A percentile compares a stretch with the other conserved stretches of the same genome.
These are phyloP conservation scores for Elaphomyces granulatus DNA, from an alignment of 495 filamentous ascomycete genomes.

Conservation along the genomic window DNA sequence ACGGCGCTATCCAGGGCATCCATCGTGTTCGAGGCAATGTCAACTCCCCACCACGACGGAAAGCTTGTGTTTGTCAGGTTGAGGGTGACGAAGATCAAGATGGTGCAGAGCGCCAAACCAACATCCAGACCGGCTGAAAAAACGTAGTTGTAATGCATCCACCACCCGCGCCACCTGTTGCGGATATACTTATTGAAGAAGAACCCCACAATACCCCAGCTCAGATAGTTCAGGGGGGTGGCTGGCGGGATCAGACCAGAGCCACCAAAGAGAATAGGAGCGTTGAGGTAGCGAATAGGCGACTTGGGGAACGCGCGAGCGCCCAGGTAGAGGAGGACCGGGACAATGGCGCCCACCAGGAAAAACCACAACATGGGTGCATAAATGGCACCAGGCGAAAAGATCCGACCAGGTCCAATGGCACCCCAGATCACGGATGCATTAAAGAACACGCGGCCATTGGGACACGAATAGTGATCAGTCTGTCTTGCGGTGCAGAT, in stretches of 20 bases:
- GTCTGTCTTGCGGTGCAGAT: slow-evolving; percentile 36
- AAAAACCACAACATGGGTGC: slow-evolving; percentile 34
- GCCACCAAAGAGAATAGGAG: slow-evolving; percentile 36
- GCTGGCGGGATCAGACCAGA: slow-evolving; percentile 35
- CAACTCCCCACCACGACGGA: slow-evolving; percentile 56
- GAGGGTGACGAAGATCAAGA: slow-evolving; percentile 59
- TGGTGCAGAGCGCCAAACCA: slow-evolving; percentile 48
- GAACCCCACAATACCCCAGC: slow-evolving; percentile 54
- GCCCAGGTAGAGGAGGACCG: slow-evolving; percentile 30
- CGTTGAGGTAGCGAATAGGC: slow-evolving; percentile 28
- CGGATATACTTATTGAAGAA: slow-evolving; percentile 53
- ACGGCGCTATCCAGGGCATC: slow-evolving; percentile 29
- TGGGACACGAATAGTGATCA: slow-evolving; percentile 46
- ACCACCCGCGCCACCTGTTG: slow-evolving; percentile 51
- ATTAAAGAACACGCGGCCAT: slow-evolving; percentile 46
- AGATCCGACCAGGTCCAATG: slow-evolving; percentile 38
- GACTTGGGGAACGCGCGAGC: slow-evolving; percentile 31
- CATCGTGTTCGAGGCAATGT: slow-evolving; percentile 28
- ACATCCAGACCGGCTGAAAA: slow-evolving; percentile 57
- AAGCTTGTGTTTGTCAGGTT: slow-evolving; percentile 35
- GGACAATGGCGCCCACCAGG: slow-evolving; percentile 33
- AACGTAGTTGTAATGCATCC: slow-evolving; percentile 68
- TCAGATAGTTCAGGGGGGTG: slow-evolving; percentile 38
- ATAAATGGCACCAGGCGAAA: slow-evolving; percentile 36
- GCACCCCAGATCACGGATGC: slow-evolving; percentile 41